Conservation (phyloP, 2,329 filamentous ascomycete genomes). For the Neurospora sp. region DNA sequence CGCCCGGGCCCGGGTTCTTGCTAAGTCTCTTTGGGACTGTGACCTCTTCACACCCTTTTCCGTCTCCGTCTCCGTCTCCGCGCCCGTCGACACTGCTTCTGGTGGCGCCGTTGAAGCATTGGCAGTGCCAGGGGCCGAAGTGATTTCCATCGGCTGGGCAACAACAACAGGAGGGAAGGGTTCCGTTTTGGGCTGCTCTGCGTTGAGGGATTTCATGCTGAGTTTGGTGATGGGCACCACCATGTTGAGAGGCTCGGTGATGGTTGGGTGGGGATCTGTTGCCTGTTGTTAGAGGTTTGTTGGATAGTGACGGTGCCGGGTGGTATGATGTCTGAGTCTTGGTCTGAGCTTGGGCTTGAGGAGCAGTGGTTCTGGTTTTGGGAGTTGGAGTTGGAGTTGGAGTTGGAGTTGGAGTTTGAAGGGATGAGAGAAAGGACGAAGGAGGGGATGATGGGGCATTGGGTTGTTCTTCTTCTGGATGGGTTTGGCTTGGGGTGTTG, state of each 20-base stretch:
- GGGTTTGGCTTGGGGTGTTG: not conserved
- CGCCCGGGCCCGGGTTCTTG: not conserved
- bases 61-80: too few species aligned
- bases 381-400: not conserved
- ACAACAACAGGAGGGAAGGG: not conserved
- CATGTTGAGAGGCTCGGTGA: not conserved
- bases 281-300: not conserved
- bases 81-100: too few species aligned
- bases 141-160: not conserved
- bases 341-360: not conserved
- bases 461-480: not conserved
- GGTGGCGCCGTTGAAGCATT: not conserved
- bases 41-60: not conserved
- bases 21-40: not conserved
- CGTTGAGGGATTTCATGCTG: not conserved
- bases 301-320: not conserved
- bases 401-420: not conserved
- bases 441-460: not conserved
- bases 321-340: not conserved
- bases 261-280: not conserved
- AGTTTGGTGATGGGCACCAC: not conserved
- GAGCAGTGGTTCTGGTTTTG: not conserved
- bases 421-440: not conserved
- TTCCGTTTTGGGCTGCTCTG: not conserved
- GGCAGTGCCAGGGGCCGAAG: too few species aligned